Evolutionary conservation across 805 yeast genomes (phyloP).

Genomic region (Komagataella populi): DNA sequence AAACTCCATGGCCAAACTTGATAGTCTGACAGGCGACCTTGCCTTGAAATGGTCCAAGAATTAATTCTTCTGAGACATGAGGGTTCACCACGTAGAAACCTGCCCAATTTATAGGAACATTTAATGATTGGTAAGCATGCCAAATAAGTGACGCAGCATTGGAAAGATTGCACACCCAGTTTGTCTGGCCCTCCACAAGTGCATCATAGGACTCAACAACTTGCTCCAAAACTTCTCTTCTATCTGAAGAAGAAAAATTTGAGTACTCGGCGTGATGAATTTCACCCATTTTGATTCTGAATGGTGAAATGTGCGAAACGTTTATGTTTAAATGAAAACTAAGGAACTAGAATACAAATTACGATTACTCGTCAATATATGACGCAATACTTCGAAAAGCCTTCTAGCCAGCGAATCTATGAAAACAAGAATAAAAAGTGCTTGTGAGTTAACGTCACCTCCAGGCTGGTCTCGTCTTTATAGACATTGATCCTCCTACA

Average conservation of each 20-base stretch:
- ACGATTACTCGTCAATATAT: neutral
- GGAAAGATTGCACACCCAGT: constrained; percentile 86
- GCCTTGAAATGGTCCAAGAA: constrained; percentile 92
- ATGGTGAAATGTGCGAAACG: neutral
- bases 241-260: constrained; percentile 27
- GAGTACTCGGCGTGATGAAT: constrained; percentile 61
- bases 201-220: constrained; percentile 53
- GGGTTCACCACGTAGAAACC: constrained; percentile 66
- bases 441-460: neutral
- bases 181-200: constrained; percentile 42
- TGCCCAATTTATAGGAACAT: constrained; percentile 68
- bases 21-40: constrained; percentile 91
- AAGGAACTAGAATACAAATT: neutral
- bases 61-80: constrained; percentile 26
- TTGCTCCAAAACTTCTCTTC: constrained; percentile 42
- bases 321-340: neutral
- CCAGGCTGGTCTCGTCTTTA: neutral
- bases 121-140: constrained; percentile 66
- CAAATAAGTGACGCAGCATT: constrained; percentile 80
- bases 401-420: neutral
- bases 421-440: neutral
- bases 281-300: neutral
- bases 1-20: constrained; percentile 72
- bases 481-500: neutral
- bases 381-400: neutral